A percentile compares a stretch with the other conserved stretches of the same genome.
phyloP scores from a whole-genome alignment of 108 stramenopile genomes.

The Conticribra guillardii region DNA sequence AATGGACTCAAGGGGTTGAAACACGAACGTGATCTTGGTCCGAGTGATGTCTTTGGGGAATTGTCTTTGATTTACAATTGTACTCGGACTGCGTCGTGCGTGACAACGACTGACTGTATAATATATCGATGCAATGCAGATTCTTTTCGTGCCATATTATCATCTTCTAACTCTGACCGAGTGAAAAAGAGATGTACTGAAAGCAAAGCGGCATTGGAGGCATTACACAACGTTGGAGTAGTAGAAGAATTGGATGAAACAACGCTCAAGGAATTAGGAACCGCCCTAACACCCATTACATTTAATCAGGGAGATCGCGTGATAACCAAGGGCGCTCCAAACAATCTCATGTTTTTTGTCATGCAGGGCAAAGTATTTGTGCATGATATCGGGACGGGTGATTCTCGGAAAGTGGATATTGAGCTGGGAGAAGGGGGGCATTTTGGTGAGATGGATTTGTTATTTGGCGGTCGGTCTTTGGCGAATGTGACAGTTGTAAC shows the following conservation, averaged over 20 bases:
- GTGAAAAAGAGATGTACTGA: constrained; percentile 43
- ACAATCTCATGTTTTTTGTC: constrained; percentile 72
- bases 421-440: constrained; percentile 44
- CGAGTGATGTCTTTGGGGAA: constrained; percentile 44
- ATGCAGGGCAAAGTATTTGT: constrained; percentile 58
- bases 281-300: constrained; percentile 33
- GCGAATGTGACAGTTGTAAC: constrained; percentile 46
- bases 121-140: constrained; percentile 40
- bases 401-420: constrained; percentile 47
- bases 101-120: constrained; percentile 41
- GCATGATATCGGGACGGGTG: constrained; percentile 38
- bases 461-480: constrained; percentile 26
- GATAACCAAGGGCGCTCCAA: constrained; percentile 64
- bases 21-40: constrained; percentile 47
- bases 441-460: constrained; percentile 41
- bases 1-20: constrained; percentile 36
- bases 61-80: constrained; percentile 60
- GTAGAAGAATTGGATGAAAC: constrained; percentile 41
- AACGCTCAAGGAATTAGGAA: constrained; percentile 27
- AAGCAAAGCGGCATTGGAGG: constrained; percentile 43
- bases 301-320: constrained; percentile 58
- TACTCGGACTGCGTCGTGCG: constrained; percentile 61
- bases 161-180: constrained; percentile 41
- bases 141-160: constrained; percentile 51
- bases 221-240: constrained; percentile 39